phyloP scores from a whole-genome alignment of 441 rosid genomes.

The Erodium texanum region DNA sequence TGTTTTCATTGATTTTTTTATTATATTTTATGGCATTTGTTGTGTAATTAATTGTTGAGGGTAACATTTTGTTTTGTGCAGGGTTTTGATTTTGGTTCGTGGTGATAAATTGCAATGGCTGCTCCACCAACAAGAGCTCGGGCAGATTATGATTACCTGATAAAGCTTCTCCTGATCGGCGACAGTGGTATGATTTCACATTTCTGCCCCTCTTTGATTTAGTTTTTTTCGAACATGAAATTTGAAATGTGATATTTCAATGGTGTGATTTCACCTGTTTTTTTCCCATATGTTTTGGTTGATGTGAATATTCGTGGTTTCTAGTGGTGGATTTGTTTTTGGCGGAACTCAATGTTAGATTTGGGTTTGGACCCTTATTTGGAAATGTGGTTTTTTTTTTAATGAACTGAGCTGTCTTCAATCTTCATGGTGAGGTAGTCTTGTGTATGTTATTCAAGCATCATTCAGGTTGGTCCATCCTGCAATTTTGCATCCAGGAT shows the following conservation, averaged over 20 bases:
- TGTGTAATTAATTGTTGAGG: background rate
- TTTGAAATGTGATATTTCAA: background rate
- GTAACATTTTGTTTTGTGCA: background rate
- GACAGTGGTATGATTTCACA: conserved; percentile 18
- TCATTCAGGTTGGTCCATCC: background rate
- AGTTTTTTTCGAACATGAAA: background rate
- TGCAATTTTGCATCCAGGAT: background rate
- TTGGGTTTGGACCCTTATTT: background rate
- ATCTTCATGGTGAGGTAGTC: background rate
- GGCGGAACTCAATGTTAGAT: background rate
- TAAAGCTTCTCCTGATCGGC: conserved; percentile 20
- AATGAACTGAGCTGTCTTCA: background rate
- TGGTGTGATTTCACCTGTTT: background rate
- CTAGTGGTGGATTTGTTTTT: background rate
- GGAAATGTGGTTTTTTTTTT: background rate
- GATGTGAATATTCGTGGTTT: background rate
- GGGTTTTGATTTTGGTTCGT: background rate
- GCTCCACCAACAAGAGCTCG: conserved; percentile 28
- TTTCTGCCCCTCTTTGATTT: background rate
- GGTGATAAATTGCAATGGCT: conserved; percentile 12
- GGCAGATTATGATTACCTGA: conserved; percentile 23
- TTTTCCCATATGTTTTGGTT: background rate
- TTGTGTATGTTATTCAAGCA: background rate
- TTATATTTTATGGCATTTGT: background rate
- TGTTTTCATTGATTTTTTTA: background rate